Base-by-base conservation (phyloP, 169 alveolate genomes). In the Eimeria mitis region DNA sequence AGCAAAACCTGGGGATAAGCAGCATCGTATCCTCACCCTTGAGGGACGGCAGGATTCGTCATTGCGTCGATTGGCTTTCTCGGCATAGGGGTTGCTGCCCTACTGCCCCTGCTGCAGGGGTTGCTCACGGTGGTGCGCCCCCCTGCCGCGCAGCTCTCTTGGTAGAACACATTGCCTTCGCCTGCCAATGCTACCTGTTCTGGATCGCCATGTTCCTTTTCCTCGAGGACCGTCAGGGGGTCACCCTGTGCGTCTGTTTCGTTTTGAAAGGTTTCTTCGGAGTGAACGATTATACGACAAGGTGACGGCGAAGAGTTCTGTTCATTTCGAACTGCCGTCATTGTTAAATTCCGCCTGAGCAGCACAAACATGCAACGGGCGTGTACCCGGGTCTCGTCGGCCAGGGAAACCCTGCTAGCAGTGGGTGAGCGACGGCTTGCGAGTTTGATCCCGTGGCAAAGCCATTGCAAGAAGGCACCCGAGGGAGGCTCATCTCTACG, bases 51-150 rank as follows among this genome's bases (percentile, higher is more conserved):
- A 40, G 78, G 70, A 56, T 59, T 40, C 49, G 91, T 44, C 19
- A 85, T 56, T 34, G n/a, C 16, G 34, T 85, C 79, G 79, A 42
- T 40, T 40, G 65, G 44, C 59, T 28, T 85, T 40, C 34, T 85
- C 44, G 78, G 42, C 73, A 61, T 23, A 8, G 40, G 78, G 56
- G 31, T 21, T 28, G 65, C 90, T 34, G 90, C 11, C 11, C 61
- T 49, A 7, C 78, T 40, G 79, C 28, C 31, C 42, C 56, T 28
- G 78, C 91, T 61, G 78, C 54, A 56, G 31, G 89, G 25, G 79
- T 85, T 85, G 47, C 91, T 31, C 42, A 49, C 63, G 79, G 37
- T 37, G 52, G 65, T 59, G 79, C 91, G 61, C 44, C 81, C 91
- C 3, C 61, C 79, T 37, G 14, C 79, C 54, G 40, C 25, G 79